Evolutionary conservation across 495 filamentous ascomycete species (phyloP).

Genomic region (Barbatosphaeria neglecta): DNA sequence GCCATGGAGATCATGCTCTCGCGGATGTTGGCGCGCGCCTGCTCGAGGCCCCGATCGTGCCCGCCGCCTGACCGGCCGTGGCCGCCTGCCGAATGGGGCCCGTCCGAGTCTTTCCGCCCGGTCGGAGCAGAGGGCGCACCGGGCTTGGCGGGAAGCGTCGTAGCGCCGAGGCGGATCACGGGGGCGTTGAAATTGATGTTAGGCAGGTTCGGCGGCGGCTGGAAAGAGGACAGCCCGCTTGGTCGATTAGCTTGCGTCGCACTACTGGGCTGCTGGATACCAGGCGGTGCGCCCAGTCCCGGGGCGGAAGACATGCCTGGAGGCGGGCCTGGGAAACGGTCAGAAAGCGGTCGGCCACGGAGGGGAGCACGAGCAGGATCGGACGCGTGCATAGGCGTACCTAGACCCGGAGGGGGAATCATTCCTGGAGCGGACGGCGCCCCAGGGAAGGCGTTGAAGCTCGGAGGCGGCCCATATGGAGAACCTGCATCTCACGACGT

Average conservation of each 20-base stretch:
- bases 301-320: conserved; percentile 71
- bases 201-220: conserved; percentile 83
- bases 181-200: conserved; percentile 98
- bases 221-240: conserved; percentile 72
- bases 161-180: conserved; percentile 80
- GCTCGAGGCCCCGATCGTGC: conserved; percentile 48
- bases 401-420: conserved; percentile 76
- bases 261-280: conserved; percentile 61
- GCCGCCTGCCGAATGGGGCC: conserved; percentile 22
- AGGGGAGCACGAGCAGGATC: no score
- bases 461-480: conserved; percentile 61
- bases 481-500: conserved; percentile 16
- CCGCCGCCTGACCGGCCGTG: conserved; percentile 60
- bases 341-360: not conserved
- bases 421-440: conserved; percentile 48
- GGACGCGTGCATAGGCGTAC: conserved; percentile 36
- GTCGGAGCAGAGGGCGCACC: conserved; percentile 37
- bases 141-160: conserved; percentile 53
- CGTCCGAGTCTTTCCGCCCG: conserved; percentile 24
- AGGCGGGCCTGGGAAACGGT: conserved; percentile 36
- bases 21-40: conserved; percentile 54
- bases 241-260: conserved; percentile 60
- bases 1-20: conserved; percentile 69
- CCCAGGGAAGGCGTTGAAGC: conserved; percentile 61
- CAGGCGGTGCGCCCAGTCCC: conserved; percentile 65